Conservation (phyloP, 768 basidiomycete species). For the Hygrophorus russula region DNA sequence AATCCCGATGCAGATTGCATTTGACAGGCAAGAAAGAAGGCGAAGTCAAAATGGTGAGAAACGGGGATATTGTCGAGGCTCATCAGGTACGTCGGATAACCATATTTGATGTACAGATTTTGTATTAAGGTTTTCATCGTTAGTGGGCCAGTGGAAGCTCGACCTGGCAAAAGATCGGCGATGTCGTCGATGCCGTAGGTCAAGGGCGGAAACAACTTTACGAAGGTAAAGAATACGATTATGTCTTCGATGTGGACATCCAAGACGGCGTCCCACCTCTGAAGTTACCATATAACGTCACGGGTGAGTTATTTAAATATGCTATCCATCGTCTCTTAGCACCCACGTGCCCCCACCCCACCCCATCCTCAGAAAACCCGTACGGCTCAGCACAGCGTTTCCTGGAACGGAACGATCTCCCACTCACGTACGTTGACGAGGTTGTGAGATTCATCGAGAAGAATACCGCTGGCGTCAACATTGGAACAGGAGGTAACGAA, state of each 20-base stretch:
- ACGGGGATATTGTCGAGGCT: conserved; percentile 74
- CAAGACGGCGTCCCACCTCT: conserved; percentile 86
- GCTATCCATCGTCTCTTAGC: no score
- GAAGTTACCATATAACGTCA: conserved; percentile 88
- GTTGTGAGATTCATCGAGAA: conserved; percentile 91
- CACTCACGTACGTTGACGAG: conserved; percentile 74
- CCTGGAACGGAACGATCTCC: conserved; percentile 73
- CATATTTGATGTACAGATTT: not conserved
- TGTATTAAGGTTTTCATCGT: conserved; percentile 4
- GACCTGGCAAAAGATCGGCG: conserved; percentile 89
- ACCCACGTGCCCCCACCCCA: not conserved
- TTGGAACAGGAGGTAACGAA: conserved; percentile 47
- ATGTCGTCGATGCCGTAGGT: conserved; percentile 92
- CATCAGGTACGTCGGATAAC: conserved; percentile 54
- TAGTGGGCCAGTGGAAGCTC: conserved; percentile 70
- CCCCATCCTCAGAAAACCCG: conserved; percentile 64
- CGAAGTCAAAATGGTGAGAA: conserved; percentile 86
- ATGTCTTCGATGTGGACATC: conserved; percentile 98
- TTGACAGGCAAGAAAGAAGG: conserved; percentile 78
- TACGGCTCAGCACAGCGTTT: conserved; percentile 85
- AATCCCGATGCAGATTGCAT: not conserved
- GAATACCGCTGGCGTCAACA: conserved; percentile 68
- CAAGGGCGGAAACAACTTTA: conserved; percentile 86
- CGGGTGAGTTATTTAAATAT: conserved; percentile 36
- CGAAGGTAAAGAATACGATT: conserved; percentile 92